Base-by-base conservation (phyloP, 805 yeast genomes). In the Metschnikowia chrysomelidarum region DNA sequence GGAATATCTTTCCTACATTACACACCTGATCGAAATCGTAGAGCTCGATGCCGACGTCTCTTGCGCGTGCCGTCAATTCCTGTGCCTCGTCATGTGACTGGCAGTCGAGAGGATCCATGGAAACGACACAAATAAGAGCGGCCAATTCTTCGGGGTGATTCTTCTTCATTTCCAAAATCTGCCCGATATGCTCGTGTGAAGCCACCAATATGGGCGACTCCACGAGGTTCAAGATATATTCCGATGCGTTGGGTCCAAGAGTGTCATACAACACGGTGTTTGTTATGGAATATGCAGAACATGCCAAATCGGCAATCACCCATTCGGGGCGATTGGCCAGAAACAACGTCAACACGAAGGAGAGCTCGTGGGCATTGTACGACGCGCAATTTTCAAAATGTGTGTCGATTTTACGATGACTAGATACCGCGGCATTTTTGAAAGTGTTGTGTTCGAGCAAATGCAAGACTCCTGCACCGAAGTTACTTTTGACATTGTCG, bases 261-360 rank as follows among this genome's bases (percentile, higher is more conserved):
- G 58, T 54, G 23, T 53, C 49, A 37, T 54, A 54, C 41, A 54
- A 47, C 7, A 56, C 57, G 5, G 59, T 54, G 34, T 46, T 51
- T 26, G 54, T 47, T 32, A 54, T 36, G 22, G 54, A 42, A 44
- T 75, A 80, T 6, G 77, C 69, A 27, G 69, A 71, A 49, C 84
- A 76, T 0, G 87, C 88, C 49, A 82, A 56, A 59, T 84, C 93
- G 19, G 83, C 58, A 13, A 82, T 54, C 20, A 71, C 67, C 93
- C 93, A 84, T 57, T 83, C 86, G 7, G 73, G 65, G 31, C 78
- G 64, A 53, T 82, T 82, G 13, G 69, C 64, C 16, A 82, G 71
- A 54, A 75, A 74, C 13, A 82, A 49, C 1, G 82, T 64, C 29
- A 80, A 70, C 24, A 79, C 61, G 47, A 78, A 80, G 4, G 65